Conservation (phyloP, 495 filamentous ascomycete genomes). For the Tuber aestivum region DNA sequence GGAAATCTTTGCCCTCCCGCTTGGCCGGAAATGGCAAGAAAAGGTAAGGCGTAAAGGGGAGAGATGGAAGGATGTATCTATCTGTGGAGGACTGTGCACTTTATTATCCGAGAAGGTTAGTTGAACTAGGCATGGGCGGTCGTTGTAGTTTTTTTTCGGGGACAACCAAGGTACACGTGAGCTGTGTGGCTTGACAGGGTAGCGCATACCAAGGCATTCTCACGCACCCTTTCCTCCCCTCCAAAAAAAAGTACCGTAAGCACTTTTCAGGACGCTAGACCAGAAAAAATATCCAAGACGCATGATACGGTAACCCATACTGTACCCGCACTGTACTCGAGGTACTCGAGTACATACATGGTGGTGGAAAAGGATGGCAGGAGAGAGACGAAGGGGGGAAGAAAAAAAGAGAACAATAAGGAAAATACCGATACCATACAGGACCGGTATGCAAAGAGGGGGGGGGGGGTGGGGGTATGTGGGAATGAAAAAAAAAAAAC, state of each 20-base stretch:
- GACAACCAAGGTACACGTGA: constrained; percentile 35
- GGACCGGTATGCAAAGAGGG: neutral
- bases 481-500: neutral
- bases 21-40: constrained; percentile 35
- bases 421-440: constrained; percentile 1
- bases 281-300: neutral
- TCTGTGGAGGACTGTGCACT: constrained; percentile 38
- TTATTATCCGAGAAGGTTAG: constrained; percentile 28
- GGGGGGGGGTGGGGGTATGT: neutral
- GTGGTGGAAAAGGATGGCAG: neutral
- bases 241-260: neutral
- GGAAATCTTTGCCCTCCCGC: constrained; percentile 39
- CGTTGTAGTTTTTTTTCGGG: constrained; percentile 31
- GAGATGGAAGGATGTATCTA: constrained; percentile 36
- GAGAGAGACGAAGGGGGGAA: neutral
- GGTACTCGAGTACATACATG: neutral
- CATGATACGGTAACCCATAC: neutral
- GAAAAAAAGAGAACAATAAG: neutral
- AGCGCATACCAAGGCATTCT: constrained; percentile 1
- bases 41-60: constrained; percentile 38
- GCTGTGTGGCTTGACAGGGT: constrained; percentile 32
- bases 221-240: neutral
- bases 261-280: neutral
- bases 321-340: neutral
- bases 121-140: constrained; percentile 25